These are phyloP conservation scores for Elaeis oleifera DNA, from an alignment of 202 grass and related monocot species.

Conservation along the genomic window DNA sequence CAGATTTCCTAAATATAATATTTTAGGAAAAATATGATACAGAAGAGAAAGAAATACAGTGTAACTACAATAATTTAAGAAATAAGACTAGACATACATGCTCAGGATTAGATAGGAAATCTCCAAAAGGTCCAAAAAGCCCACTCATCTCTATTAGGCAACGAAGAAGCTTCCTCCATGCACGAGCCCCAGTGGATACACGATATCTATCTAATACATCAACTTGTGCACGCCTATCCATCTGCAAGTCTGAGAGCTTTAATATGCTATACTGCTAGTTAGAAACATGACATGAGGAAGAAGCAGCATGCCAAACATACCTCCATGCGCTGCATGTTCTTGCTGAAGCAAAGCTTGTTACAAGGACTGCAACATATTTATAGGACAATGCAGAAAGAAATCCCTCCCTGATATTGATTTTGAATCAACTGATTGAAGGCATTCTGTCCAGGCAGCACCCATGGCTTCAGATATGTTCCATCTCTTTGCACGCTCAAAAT, in stretches of 20 bases:
- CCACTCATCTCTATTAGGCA: slow-evolving; percentile 74
- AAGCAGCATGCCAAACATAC: slow-evolving; percentile 39
- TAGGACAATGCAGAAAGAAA: slow-evolving; percentile 77
- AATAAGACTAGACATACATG: slow-evolving; percentile 39
- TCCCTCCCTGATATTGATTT: slow-evolving; percentile 75
- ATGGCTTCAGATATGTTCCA: slow-evolving; percentile 98
- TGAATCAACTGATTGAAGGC: slow-evolving; percentile 71
- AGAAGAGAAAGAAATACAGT: slow-evolving; percentile 5
- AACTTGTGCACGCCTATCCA: slow-evolving; percentile 82
- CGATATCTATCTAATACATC: slow-evolving; percentile 55
- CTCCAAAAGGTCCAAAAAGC: slow-evolving; percentile 82
- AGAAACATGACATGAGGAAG: slow-evolving; percentile 2
- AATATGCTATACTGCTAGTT: slow-evolving; percentile 16
- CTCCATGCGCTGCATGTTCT: slow-evolving; percentile 77
- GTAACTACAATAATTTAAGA: not conserved
- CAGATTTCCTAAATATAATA: too few species aligned
- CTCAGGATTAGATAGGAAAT: slow-evolving; percentile 53
- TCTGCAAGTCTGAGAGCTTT: slow-evolving; percentile 50
- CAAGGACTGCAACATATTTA: slow-evolving; percentile 97
- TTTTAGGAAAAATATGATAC: too few species aligned
- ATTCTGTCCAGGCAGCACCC: slow-evolving; percentile 92
- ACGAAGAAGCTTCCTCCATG: slow-evolving; percentile 97
- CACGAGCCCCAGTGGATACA: slow-evolving; percentile 61
- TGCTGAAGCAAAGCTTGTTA: slow-evolving; percentile 79
- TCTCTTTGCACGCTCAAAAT: slow-evolving; percentile 85